Evolutionary conservation across 148 eudicot genomes (phyloP).

Genomic region (Fagopyrum esculentum): DNA sequence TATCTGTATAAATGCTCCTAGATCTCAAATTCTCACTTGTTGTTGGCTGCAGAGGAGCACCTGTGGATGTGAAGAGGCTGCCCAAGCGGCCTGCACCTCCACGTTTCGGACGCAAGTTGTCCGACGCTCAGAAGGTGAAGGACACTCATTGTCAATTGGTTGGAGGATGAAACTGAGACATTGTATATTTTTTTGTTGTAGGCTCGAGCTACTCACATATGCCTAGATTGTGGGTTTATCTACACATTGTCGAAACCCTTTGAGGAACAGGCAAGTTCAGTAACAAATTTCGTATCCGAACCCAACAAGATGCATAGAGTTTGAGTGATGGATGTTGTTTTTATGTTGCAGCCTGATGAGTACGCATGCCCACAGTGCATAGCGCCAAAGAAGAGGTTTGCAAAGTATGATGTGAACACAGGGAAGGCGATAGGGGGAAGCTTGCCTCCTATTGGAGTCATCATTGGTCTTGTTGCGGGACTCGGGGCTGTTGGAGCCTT

Average conservation of each 20-base stretch:
- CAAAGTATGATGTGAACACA: constrained; percentile 66
- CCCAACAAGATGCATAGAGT: background rate
- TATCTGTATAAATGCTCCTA: background rate
- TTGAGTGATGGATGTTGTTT: background rate
- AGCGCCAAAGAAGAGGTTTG: constrained; percentile 98
- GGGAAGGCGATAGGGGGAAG: constrained; percentile 90
- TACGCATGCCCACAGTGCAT: constrained; percentile 83
- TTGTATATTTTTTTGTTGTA: constrained; percentile 17
- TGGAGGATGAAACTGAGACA: too few species aligned
- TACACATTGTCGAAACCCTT: constrained; percentile 71
- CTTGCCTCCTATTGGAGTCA: constrained; percentile 83
- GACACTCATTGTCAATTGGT: background rate
- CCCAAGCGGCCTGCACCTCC: constrained; percentile 95
- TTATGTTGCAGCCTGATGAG: constrained; percentile 58
- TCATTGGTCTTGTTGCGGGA: constrained; percentile 81
- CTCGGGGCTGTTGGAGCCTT: constrained; percentile 74
- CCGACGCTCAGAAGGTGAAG: constrained; percentile 78
- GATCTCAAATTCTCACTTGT: background rate
- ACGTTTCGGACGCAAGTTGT: constrained; percentile 80
- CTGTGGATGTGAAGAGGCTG: constrained; percentile 83
- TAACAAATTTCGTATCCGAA: background rate
- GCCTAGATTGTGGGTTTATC: constrained; percentile 91
- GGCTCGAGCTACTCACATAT: constrained; percentile 92
- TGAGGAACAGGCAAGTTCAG: constrained; percentile 72
- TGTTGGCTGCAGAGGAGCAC: constrained; percentile 51